A percentile compares a stretch with the other conserved stretches of the same genome.
Conservation (phyloP, 2,329 filamentous ascomycete genomes). For the Alternaria atra region DNA sequence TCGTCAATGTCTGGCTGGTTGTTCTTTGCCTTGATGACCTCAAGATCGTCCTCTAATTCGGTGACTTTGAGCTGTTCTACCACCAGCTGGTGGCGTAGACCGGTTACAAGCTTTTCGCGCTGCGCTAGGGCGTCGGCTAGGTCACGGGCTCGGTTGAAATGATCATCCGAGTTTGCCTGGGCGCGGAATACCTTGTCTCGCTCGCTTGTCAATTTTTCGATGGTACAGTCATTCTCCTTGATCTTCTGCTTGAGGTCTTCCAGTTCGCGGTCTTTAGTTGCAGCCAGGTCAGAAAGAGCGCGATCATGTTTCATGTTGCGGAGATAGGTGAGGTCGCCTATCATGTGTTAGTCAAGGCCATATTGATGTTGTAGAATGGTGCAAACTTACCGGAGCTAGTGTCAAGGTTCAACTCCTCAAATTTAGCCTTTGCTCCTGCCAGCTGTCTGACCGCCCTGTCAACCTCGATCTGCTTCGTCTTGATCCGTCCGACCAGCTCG, state of each 20-base stretch:
- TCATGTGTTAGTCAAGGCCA: neutral
- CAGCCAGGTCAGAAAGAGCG: conserved; percentile 1
- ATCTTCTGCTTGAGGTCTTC: neutral
- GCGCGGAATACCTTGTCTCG: conserved; percentile 8
- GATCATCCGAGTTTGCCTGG: conserved; percentile 1
- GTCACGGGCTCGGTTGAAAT: conserved; percentile 8
- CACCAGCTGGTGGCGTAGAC: conserved; percentile 20
- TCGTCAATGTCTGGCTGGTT: conserved; percentile 13
- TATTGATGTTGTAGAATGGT: neutral
- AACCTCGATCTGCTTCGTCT: conserved; percentile 24
- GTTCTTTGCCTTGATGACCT: conserved; percentile 12
- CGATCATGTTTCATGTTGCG: conserved; percentile 3
- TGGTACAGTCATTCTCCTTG: neutral
- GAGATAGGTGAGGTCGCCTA: conserved; percentile 6
- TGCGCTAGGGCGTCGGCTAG: conserved; percentile 17
- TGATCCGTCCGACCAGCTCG: conserved; percentile 8
- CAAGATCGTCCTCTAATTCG: conserved; percentile 24
- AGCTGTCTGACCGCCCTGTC: conserved; percentile 1
- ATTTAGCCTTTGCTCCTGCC: neutral
- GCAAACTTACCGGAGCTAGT: neutral
- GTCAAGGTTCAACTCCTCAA: neutral
- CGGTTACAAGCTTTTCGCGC: conserved; percentile 19
- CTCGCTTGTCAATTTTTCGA: conserved; percentile 3
- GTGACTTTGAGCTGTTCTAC: conserved; percentile 17
- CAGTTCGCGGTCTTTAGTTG: conserved; percentile 2